Percentiles rank a stretch among this genome's conserved stretches.
Conservation (phyloP, 2,329 filamentous ascomycete genomes). For the Aspergillus carbonarius region DNA sequence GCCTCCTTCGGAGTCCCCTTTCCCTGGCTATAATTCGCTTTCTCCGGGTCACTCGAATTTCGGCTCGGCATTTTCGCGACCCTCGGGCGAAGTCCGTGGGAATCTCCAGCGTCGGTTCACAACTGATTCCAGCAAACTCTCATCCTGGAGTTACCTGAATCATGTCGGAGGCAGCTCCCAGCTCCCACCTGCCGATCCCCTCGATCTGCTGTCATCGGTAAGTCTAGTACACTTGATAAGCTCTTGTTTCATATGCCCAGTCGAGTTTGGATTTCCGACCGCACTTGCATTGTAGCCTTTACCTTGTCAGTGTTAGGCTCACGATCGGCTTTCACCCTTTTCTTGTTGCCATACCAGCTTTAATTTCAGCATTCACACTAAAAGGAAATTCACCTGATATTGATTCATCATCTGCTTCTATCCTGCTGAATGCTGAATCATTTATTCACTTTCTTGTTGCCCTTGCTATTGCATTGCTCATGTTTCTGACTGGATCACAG, state of each 20-base stretch:
- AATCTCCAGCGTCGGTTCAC: constrained; percentile 90
- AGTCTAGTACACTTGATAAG: constrained; percentile 27
- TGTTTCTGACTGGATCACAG: constrained; percentile 54
- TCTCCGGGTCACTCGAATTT: constrained; percentile 66
- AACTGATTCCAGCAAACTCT: constrained; percentile 81
- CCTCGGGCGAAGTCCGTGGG: constrained; percentile 68
- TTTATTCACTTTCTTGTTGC: constrained; percentile 1
- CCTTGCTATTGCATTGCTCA: not conserved
- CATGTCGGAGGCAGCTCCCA: constrained; percentile 48
- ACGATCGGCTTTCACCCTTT: not conserved
- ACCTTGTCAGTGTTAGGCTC: not conserved
- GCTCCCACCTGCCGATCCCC: constrained; percentile 48
- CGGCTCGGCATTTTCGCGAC: constrained; percentile 56
- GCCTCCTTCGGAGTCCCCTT: constrained; percentile 71
- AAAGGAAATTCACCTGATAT: not conserved
- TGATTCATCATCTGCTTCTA: not conserved
- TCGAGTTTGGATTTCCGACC: not conserved
- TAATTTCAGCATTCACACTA: not conserved
- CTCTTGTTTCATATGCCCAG: not conserved
- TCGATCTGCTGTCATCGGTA: constrained; percentile 56
- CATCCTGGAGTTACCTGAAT: constrained; percentile 67
- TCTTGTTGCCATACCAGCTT: not conserved
- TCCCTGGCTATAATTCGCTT: constrained; percentile 72
- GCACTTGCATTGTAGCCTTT: not conserved
- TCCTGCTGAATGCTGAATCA: not conserved